A percentile compares a stretch with the other conserved stretches of the same genome.
These are phyloP conservation scores for Citrullus mucosospermus DNA, from an alignment of 306 rosid genomes.

Conservation along the genomic window DNA sequence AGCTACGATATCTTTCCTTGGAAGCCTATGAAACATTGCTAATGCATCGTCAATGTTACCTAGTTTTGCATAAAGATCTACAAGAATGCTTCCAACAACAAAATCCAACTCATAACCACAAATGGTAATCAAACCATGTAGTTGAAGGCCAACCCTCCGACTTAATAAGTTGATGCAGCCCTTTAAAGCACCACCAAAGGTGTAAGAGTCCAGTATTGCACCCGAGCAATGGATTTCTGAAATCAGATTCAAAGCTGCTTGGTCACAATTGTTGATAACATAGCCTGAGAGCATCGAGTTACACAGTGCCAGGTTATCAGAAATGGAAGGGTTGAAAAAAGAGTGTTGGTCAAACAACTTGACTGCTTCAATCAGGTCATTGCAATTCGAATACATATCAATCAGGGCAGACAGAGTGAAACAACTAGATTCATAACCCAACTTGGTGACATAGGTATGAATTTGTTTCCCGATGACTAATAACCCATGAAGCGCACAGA, in stretches of 20 bases:
- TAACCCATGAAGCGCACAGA: slow-evolving; percentile 28
- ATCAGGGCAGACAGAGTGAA: slow-evolving; percentile 60
- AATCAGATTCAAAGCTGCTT: slow-evolving; percentile 41
- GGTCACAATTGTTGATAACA: slow-evolving; percentile 27
- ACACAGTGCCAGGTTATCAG: slow-evolving; percentile 48
- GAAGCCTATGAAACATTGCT: slow-evolving; percentile 47
- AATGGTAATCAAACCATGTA: slow-evolving; percentile 62
- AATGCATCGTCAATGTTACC: slow-evolving; percentile 43
- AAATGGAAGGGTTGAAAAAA: slow-evolving; percentile 11
- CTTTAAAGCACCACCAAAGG: slow-evolving; percentile 54
- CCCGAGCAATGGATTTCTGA: slow-evolving; percentile 35
- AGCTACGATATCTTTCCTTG: slow-evolving; percentile 51
- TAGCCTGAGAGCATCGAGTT: slow-evolving; percentile 82
- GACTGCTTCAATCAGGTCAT: slow-evolving; percentile 33
- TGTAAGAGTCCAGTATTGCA: slow-evolving; percentile 44
- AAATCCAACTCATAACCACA: slow-evolving; percentile 48
- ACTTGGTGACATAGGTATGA: slow-evolving; percentile 44
- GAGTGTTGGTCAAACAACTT: slow-evolving; percentile 36
- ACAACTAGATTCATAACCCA: slow-evolving; percentile 46
- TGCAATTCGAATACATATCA: slow-evolving; percentile 73
- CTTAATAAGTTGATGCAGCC: slow-evolving; percentile 39
- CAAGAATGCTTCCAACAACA: slow-evolving; percentile 69
- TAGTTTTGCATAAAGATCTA: slow-evolving; percentile 41
- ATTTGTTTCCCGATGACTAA: slow-evolving; percentile 43
- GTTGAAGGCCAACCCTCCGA: slow-evolving; percentile 47